Base-by-base conservation (phyloP, 2,329 filamentous ascomycete genomes). In the Stromatinia cepivora region DNA sequence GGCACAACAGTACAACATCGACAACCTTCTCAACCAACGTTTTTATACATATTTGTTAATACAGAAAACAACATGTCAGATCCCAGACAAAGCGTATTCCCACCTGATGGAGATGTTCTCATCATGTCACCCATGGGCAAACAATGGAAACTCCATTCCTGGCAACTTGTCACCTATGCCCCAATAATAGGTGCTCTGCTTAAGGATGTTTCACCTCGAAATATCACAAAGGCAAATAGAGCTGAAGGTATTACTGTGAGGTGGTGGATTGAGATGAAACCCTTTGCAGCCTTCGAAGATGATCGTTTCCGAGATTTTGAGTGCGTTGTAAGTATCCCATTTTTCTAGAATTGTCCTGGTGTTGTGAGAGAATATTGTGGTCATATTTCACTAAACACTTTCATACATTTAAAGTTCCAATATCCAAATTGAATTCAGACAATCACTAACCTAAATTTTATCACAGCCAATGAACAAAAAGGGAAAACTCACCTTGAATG, bases 61-160 rank as follows among this genome's bases (percentile, higher is more conserved):
- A 25, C 5, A 64, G 13, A 13, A 36, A 59, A 20, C 28, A 57
- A 39, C 5, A 66, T 66, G 64, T 36, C 36, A 0, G 28, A 8
- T 61, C 34, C 46, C 22, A 36, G 25, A n/a, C 53, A 34, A 1
- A 71, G 73, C 1, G 28, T 66, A 17, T 76, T 75, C 36, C 11
- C 61, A 7, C 61, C 31, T 1, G 74, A 76, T 54, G 75, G 72
- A 1, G 75, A 78, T 66, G 73, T 77, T 9, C 62, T 74, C 28
- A 76, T 78, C 11, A 61, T 67, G 4, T 74, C 74, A 3, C 71
- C 70, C 6, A 71, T 71, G 22, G 76, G 76, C 9, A 71, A 69
- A 15, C 53, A 58, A 6, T 78, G 76, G 76, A 75, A 75, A 36
- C 64, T 77, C 1, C 72, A 76, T 46, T 71, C 69, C 15, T 67